Conservation (phyloP, 805 yeast species). For the Metschnikowia gelsemii region DNA sequence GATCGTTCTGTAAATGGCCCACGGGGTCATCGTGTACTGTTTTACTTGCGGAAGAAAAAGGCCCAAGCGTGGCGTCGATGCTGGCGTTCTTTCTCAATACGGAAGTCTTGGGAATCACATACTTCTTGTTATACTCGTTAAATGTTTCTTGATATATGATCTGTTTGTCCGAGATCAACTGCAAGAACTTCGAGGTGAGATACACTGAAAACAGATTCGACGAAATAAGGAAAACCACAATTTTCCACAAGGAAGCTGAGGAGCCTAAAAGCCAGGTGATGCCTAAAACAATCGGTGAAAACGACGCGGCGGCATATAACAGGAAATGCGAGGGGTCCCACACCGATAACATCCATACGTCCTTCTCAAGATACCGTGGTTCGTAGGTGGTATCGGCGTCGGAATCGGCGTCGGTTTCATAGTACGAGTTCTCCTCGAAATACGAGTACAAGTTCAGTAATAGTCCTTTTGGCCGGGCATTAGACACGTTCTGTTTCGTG, state of each 20-base stretch:
- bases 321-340: slow-evolving; percentile 69
- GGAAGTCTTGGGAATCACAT: slow-evolving; percentile 56
- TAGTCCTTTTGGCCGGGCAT: slow-evolving; percentile 13
- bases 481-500: slow-evolving; percentile 16
- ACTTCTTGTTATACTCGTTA: slow-evolving; percentile 62
- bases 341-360: slow-evolving; percentile 55
- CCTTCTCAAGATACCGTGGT: slow-evolving; percentile 24
- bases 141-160: slow-evolving; percentile 58
- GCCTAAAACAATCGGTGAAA: slow-evolving; percentile 57
- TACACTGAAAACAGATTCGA: slow-evolving; percentile 36
- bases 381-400: slow-evolving; percentile 27
- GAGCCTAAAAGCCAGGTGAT: slow-evolving; percentile 33
- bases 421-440: slow-evolving; percentile 18
- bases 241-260: slow-evolving; percentile 29
- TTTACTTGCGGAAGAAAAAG: slow-evolving; percentile 28
- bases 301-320: slow-evolving; percentile 49
- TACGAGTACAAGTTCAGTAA: slow-evolving; percentile 14
- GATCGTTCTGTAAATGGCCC: slow-evolving; percentile 25
- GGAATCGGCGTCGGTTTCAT: slow-evolving; percentile 21
- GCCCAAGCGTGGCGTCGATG: slow-evolving; percentile 54
- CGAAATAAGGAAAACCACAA: slow-evolving; percentile 34
- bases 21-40: slow-evolving; percentile 22
- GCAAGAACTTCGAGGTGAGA: slow-evolving; percentile 44
- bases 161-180: slow-evolving; percentile 55
- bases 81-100: slow-evolving; percentile 56